Percentiles rank a stretch among this genome's conserved stretches.
phyloP scores from a whole-genome alignment of 2,329 filamentous ascomycete genomes.

The Alternaria ethzedia region DNA sequence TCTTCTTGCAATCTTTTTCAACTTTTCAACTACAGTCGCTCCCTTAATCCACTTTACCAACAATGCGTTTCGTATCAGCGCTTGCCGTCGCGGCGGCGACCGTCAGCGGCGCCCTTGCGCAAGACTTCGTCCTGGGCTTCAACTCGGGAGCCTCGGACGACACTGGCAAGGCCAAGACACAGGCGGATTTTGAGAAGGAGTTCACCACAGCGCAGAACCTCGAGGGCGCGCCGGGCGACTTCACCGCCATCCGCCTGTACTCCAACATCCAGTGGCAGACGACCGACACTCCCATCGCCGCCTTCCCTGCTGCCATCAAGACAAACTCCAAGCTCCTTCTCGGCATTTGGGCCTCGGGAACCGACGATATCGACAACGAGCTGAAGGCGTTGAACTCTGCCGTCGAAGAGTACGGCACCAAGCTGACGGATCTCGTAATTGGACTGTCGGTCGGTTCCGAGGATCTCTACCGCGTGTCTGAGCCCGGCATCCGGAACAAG shows the following conservation, averaged over 20 bases:
- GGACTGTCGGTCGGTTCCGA: conserved; percentile 48
- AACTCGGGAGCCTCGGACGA: conserved; percentile 43
- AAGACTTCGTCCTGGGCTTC: conserved; percentile 40
- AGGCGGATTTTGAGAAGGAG: conserved; percentile 72
- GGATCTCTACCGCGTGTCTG: conserved; percentile 72
- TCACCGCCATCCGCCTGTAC: conserved; percentile 73
- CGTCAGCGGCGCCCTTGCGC: conserved; percentile 27
- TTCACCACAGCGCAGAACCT: conserved; percentile 70
- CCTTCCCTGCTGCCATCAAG: conserved; percentile 44
- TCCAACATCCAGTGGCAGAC: conserved; percentile 75
- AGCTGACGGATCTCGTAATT: conserved; percentile 59
- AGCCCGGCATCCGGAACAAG: conserved; percentile 67
- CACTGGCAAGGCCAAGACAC: conserved; percentile 56
- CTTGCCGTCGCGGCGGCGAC: conserved; percentile 32
- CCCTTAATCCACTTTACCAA: conserved; percentile 9
- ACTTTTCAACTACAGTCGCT: conserved; percentile 16
- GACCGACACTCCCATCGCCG: conserved; percentile 66
- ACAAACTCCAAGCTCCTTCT: conserved; percentile 47
- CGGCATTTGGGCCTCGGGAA: conserved; percentile 61
- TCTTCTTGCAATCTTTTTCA: conserved; percentile 4
- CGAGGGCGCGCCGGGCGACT: conserved; percentile 66
- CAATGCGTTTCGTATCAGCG: conserved; percentile 30
- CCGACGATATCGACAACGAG: conserved; percentile 43
- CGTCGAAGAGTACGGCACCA: conserved; percentile 44
- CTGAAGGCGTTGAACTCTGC: conserved; percentile 41